These are phyloP conservation scores for Capronia epimyces DNA, from an alignment of 2,329 filamentous ascomycete genomes.

Conservation along the genomic window DNA sequence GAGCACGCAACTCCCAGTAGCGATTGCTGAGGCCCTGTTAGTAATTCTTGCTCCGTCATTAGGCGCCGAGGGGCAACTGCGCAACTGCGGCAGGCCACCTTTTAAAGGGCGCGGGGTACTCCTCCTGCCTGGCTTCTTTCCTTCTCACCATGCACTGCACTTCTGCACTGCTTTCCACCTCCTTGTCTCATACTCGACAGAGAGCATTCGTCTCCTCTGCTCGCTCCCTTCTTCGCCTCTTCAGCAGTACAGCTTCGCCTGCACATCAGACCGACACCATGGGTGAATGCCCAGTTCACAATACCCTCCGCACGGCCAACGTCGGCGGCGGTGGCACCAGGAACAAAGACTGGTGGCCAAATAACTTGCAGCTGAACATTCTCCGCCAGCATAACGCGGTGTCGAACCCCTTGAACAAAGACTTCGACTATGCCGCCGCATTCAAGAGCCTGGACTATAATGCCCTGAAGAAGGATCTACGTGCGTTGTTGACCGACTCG, in stretches of 20 bases:
- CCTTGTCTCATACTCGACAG: background rate
- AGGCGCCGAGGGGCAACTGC: background rate
- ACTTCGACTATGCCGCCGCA: conserved; percentile 67
- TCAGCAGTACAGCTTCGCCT: no score
- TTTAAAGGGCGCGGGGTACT: background rate
- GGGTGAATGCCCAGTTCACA: conserved; percentile 19
- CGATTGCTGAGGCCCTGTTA: background rate
- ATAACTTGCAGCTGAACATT: conserved; percentile 61
- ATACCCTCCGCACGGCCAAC: conserved; percentile 29
- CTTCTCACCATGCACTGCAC: background rate
- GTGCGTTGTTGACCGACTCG: conserved; percentile 68
- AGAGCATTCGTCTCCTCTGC: background rate
- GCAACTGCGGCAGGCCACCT: background rate
- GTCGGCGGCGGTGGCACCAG: conserved; percentile 58
- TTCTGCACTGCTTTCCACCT: no score
- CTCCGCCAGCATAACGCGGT: conserved; percentile 63
- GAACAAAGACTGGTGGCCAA: conserved; percentile 71
- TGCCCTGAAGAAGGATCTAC: conserved; percentile 67
- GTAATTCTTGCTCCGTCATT: background rate
- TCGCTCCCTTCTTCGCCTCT: no score
- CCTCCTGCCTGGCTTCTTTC: background rate
- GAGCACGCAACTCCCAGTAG: background rate
- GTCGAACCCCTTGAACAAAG: conserved; percentile 58
- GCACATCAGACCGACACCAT: background rate
- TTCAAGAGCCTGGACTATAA: conserved; percentile 68